These are phyloP conservation scores for Paradendryphiella salina DNA, from an alignment of 2,329 filamentous ascomycete genomes.

Conservation along the genomic window DNA sequence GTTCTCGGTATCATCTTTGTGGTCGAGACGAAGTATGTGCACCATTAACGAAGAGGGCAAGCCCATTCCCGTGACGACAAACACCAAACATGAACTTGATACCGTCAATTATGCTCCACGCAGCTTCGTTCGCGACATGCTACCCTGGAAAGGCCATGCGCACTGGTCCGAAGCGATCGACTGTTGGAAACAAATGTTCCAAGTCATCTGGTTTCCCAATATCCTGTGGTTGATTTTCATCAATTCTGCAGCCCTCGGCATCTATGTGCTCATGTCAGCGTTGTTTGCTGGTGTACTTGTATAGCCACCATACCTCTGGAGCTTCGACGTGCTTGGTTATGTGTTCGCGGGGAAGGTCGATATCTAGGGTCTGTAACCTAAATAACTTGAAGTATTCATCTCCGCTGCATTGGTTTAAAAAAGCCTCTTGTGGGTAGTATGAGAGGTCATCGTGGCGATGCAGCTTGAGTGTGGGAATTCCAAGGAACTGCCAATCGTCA, in stretches of 20 bases:
- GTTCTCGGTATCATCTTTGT: conserved; percentile 15
- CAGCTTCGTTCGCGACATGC: conserved; percentile 12
- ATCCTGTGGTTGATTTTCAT: conserved; percentile 11
- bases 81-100: conserved; percentile 10
- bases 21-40: conserved; percentile 14
- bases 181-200: conserved; percentile 19
- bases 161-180: conserved; percentile 12
- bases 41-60: conserved; percentile 14
- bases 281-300: conserved; percentile 15
- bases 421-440: too few species aligned
- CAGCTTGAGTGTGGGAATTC: too few species aligned
- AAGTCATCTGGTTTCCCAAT: conserved; percentile 19
- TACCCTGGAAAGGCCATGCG: conserved; percentile 15
- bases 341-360: conserved; percentile 6
- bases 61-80: conserved; percentile 11
- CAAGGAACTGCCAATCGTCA: too few species aligned
- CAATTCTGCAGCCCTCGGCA: conserved; percentile 13
- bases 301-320: conserved; percentile 13
- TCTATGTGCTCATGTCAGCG: conserved; percentile 18
- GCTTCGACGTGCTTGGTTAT: conserved; percentile 14
- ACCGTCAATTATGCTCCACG: conserved; percentile 10
- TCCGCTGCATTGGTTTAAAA: too few species aligned
- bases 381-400: too few species aligned
- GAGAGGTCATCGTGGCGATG: too few species aligned
- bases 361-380: too few species aligned